These are phyloP conservation scores for Chalciporus chontae DNA, from an alignment of 768 basidiomycete genomes.

Conservation along the genomic window DNA sequence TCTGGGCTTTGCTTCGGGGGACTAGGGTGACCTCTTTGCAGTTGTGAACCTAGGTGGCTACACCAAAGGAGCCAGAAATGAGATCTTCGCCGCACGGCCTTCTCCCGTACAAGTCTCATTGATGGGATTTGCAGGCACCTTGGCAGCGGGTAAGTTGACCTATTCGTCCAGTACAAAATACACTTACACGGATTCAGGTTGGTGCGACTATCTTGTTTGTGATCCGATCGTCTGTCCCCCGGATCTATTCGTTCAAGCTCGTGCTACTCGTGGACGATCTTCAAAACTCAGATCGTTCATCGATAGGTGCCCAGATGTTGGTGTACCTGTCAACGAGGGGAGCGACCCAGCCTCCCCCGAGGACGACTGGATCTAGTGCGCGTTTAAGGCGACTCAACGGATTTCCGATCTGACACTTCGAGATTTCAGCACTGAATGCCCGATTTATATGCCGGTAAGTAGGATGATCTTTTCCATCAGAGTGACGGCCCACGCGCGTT, in stretches of 20 bases:
- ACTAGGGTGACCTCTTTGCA: conserved; percentile 12
- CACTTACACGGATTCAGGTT: conserved; percentile 28
- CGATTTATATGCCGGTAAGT: conserved; percentile 45
- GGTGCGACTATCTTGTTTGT: conserved; percentile 47
- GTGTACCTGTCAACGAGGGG: conserved; percentile 35
- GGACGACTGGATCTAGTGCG: conserved; percentile 44
- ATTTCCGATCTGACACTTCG: conserved; percentile 4
- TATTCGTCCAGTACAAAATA: neutral
- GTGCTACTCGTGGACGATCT: conserved; percentile 19
- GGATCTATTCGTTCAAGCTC: conserved; percentile 34
- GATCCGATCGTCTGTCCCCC: conserved; percentile 44
- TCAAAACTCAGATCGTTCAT: neutral
- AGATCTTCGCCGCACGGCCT: conserved; percentile 48
- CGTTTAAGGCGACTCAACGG: conserved; percentile 5
- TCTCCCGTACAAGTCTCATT: conserved; percentile 47
- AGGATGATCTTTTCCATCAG: neutral
- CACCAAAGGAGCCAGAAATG: conserved; percentile 50
- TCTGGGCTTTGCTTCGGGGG: neutral
- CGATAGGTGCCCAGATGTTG: conserved; percentile 16
- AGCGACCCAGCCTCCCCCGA: conserved; percentile 39
- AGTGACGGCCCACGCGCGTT: neutral
- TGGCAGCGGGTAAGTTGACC: conserved; percentile 32
- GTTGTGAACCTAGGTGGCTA: conserved; percentile 48
- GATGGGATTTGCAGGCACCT: conserved; percentile 51
- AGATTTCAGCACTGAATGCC: conserved; percentile 37